Evolutionary conservation across 208 protist genomes (phyloP).

Genomic region (Acanthamoeba triangularis): DNA sequence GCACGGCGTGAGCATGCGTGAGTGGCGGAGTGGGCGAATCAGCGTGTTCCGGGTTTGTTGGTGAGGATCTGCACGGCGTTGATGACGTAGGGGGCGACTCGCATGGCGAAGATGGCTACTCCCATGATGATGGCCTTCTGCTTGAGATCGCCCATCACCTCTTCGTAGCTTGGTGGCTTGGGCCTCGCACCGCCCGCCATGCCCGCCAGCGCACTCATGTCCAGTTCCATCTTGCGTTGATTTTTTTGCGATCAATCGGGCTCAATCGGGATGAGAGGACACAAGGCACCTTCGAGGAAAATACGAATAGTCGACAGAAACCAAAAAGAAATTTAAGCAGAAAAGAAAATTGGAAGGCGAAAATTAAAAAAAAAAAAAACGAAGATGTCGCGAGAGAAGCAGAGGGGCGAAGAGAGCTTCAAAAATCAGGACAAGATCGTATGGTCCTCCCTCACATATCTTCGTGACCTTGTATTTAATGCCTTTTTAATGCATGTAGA

Average conservation of each 20-base stretch:
- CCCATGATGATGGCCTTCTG: slow-evolving; percentile 62
- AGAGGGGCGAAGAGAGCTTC: slow-evolving; percentile 66
- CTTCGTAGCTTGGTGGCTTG: slow-evolving; percentile 42
- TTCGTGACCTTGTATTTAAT: neutral
- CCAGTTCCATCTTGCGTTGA: neutral
- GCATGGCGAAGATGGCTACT: neutral
- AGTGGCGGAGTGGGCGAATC: neutral
- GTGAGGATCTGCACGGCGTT: slow-evolving; percentile 46
- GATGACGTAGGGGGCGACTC: slow-evolving; percentile 60
- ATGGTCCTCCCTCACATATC: neutral
- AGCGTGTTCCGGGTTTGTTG: neutral
- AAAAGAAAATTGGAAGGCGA: neutral
- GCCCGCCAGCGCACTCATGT: neutral
- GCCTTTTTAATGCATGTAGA: slow-evolving; percentile 83
- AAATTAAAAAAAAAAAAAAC: neutral
- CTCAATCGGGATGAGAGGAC: neutral
- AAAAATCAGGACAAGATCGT: slow-evolving; percentile 72
- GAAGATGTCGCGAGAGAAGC: slow-evolving; percentile 54
- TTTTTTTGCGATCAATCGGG: neutral
- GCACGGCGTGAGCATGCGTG: neutral
- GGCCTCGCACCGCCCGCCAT: neutral
- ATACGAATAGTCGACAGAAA: neutral
- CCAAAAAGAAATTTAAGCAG: neutral
- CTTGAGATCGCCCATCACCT: slow-evolving; percentile 46
- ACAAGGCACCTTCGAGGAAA: neutral